A percentile compares a stretch with the other conserved stretches of the same genome.
Evolutionary conservation across 2,329 filamentous ascomycete species (phyloP).

Genomic region (Phaeophleospora eucalypticola): DNA sequence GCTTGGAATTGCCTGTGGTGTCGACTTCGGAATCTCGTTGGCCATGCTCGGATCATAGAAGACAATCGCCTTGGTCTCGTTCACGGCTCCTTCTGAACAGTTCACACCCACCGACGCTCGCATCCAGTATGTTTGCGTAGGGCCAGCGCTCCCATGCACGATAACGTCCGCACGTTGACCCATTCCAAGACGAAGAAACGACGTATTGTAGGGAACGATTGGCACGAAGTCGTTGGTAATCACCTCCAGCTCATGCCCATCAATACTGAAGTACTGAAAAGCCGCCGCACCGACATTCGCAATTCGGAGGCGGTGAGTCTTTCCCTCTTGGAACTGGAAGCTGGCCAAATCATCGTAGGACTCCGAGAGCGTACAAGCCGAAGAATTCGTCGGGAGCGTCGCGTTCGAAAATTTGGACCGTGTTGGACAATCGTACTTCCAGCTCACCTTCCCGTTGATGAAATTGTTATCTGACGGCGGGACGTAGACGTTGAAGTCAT

Average conservation of each 20-base stretch:
- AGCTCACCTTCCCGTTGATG: too few relatives aligned
- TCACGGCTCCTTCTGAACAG: too few relatives aligned
- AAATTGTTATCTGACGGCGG: slow-evolving; percentile 13
- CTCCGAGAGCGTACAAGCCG: too few relatives aligned
- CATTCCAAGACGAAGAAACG: slow-evolving; percentile 50
- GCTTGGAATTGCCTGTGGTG: too few relatives aligned
- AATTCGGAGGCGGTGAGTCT: slow-evolving; percentile 38
- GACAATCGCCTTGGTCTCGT: too few relatives aligned
- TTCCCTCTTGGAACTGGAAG: slow-evolving; percentile 33
- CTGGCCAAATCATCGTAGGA: too few relatives aligned
- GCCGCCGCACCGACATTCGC: slow-evolving; percentile 39
- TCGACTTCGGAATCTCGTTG: too few relatives aligned
- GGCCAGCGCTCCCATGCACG: slow-evolving; percentile 33
- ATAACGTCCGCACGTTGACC: slow-evolving; percentile 49
- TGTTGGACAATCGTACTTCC: too few relatives aligned
- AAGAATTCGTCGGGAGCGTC: too few relatives aligned
- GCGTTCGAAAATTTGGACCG: too few relatives aligned
- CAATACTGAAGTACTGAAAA: slow-evolving; percentile 40
- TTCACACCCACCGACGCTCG: too few relatives aligned
- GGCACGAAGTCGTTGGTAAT: slow-evolving; percentile 62
- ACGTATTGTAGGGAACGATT: slow-evolving; percentile 31
- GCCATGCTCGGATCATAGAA: too few relatives aligned
- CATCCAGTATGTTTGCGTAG: slow-evolving; percentile 32
- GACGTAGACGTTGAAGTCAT: slow-evolving; percentile 20
- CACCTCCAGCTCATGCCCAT: slow-evolving; percentile 59